Evolutionary conservation across 345 rosid species (phyloP), one percentile per base, ranked within the genome.

Genomic region (Clausena lansium): DNA sequence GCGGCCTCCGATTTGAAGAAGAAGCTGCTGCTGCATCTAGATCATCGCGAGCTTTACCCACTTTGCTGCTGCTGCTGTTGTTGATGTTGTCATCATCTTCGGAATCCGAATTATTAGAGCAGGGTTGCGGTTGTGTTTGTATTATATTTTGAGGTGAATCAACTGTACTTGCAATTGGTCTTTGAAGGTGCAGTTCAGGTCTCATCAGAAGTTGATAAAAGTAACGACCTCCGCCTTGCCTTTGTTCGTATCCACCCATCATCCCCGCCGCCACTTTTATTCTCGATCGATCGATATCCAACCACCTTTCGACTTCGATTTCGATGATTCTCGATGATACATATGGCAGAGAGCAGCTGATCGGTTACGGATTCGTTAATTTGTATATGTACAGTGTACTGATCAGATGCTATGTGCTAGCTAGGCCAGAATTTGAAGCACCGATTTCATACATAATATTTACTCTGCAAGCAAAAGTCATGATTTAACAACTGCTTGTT

Each of bases 1-100:
- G 87, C 15, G 93, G 97, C 28, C 97, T 92, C 75, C 91, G 92
- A 14, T 74, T 81, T 9, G 76, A 47, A 38, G 80, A 57, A 70
- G 57, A 15, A 52, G 22, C 20, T 4, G 55, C 57, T 4, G 57
- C 57, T 15, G 57, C 57, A 52, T 52, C 57, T 52, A 52, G 17
- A 17, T 52, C 22, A 52, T 52, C 22, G 17, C 6, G 20, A 52
- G 57, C 57, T 52, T 52, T 52, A 52, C 57, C 57, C 57, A 15
- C 7, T 45, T 45, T 45, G 50, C 50, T 45, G 50, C 50, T 45
- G 50, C 50, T 45, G 50, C 17, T 1, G 50, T 14, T 45, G 50
- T 45, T 45, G 45, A 9, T 39, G 19, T 14, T 14, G 7, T 61
- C 60, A 36, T 68, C 38, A 36, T 83, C 64, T 76, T 76, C 67